These are phyloP conservation scores for Pichia manshurica DNA, from an alignment of 805 yeast genomes.

Conservation along the genomic window DNA sequence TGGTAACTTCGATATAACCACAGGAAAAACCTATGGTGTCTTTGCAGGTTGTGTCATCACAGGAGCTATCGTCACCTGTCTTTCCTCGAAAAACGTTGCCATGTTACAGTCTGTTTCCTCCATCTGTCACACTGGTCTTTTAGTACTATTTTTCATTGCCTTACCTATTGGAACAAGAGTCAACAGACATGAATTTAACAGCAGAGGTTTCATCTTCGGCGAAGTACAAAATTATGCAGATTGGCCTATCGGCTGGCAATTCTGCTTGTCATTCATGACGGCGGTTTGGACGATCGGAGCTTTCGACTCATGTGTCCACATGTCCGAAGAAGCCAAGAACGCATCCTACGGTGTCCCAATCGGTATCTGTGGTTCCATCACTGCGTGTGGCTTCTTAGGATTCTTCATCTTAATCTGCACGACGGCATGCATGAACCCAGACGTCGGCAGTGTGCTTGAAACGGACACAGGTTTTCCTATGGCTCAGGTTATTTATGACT, in stretches of 20 bases:
- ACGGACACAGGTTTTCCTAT: slow-evolving; percentile 52
- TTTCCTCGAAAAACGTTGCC: slow-evolving; percentile 51
- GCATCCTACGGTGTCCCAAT: slow-evolving; percentile 57
- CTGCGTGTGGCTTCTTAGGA: slow-evolving; percentile 53
- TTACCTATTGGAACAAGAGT: slow-evolving; percentile 52
- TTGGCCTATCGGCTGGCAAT: slow-evolving; percentile 56
- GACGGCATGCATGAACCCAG: slow-evolving; percentile 47
- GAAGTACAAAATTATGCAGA: slow-evolving; percentile 41
- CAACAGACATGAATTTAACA: slow-evolving; percentile 34
- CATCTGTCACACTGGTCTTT: slow-evolving; percentile 42
- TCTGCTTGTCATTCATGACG: slow-evolving; percentile 42
- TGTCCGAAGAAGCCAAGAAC: slow-evolving; percentile 62
- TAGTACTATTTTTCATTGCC: slow-evolving; percentile 52
- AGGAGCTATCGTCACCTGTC: slow-evolving; percentile 45
- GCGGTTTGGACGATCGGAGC: slow-evolving; percentile 71
- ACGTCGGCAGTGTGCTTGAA: slow-evolving; percentile 35
- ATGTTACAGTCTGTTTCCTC: slow-evolving; percentile 56
- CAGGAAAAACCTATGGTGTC: slow-evolving; percentile 53
- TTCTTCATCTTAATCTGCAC: slow-evolving; percentile 47
- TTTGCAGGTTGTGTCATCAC: slow-evolving; percentile 52
- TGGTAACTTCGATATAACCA: slow-evolving; percentile 47
- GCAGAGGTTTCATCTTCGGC: slow-evolving; percentile 50
- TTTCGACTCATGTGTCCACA: slow-evolving; percentile 65
- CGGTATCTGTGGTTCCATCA: slow-evolving; percentile 54
- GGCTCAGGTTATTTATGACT: slow-evolving; percentile 56